Conservation (phyloP, 1,139 yeast species). For the Pichia sp. region DNA sequence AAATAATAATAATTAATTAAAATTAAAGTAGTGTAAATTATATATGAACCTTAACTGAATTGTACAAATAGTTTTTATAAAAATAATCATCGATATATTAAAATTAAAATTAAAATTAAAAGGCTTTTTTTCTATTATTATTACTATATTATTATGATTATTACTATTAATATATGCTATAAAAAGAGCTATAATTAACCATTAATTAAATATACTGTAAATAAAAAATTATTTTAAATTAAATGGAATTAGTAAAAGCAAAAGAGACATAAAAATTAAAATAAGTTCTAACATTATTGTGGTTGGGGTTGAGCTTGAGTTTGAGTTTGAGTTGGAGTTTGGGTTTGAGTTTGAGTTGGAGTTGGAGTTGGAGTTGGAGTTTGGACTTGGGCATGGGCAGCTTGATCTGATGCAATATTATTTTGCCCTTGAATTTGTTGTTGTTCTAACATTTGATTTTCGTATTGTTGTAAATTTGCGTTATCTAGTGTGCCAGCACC, state of each 20-base stretch:
- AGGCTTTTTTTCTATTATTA: no score
- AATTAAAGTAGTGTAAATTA: no score
- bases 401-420: constrained; percentile 14
- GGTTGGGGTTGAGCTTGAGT: constrained; percentile 15
- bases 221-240: no score
- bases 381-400: constrained; percentile 12
- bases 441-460: constrained; percentile 24
- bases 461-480: constrained; percentile 22
- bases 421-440: constrained; percentile 23
- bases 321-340: constrained; percentile 11
- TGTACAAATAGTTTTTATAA: no score
- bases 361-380: constrained; percentile 1
- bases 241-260: no score
- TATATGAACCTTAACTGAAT: no score
- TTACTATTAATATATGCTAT: no score
- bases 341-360: constrained; percentile 11
- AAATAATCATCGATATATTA: no score
- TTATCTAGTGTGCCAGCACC: constrained; percentile 25
- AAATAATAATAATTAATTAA: background rate
- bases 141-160: no score
- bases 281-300: constrained; percentile 6
- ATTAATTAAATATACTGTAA: no score
- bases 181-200: no score
- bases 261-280: background rate
- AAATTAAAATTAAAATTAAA: no score